Evolutionary conservation across 257 asterid species (phyloP).

Genomic region (Craterostigma plantagineum): DNA sequence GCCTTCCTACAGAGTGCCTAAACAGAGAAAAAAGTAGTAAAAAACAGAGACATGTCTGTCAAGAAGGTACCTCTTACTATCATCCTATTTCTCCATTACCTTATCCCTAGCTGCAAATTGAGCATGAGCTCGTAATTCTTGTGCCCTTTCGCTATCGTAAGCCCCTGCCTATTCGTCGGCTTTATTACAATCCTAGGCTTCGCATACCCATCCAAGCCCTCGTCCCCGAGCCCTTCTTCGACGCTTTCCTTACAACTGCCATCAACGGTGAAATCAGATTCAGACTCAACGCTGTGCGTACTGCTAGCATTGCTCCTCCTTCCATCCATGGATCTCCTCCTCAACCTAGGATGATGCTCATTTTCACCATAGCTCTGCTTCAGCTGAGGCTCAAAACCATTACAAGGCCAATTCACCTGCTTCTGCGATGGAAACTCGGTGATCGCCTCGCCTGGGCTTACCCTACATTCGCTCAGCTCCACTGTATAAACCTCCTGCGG

Average conservation of each 20-base stretch:
- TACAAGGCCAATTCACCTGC: conserved; percentile 36
- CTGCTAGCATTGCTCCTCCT: conserved; percentile 17
- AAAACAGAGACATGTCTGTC: too few species aligned
- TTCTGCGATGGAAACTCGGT: conserved; percentile 53
- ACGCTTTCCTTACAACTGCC: conserved; percentile 16
- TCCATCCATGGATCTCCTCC: conserved; percentile 24
- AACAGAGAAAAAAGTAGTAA: too few species aligned
- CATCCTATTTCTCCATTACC: conserved; percentile 20
- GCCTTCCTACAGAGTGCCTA: conserved; percentile 84
- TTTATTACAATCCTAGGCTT: conserved; percentile 30
- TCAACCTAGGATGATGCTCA: conserved; percentile 7
- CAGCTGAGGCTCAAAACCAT: conserved; percentile 18
- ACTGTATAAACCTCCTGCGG: conserved; percentile 39
- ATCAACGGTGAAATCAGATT: conserved; percentile 35
- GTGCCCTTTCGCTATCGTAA: conserved; percentile 62
- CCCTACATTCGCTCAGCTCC: conserved; percentile 27
- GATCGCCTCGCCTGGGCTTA: conserved; percentile 38
- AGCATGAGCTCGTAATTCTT: conserved; percentile 83
- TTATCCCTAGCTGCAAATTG: conserved; percentile 89
- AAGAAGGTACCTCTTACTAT: too few species aligned
- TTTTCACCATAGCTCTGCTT: conserved; percentile 6
- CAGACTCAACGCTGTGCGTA: conserved; percentile 20
- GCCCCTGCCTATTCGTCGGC: conserved; percentile 46
- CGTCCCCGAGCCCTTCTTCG: conserved; percentile 14
- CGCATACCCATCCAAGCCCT: conserved; percentile 18